Evolutionary conservation across 805 yeast genomes (phyloP).

Genomic region (Monosporozyma unispora): DNA sequence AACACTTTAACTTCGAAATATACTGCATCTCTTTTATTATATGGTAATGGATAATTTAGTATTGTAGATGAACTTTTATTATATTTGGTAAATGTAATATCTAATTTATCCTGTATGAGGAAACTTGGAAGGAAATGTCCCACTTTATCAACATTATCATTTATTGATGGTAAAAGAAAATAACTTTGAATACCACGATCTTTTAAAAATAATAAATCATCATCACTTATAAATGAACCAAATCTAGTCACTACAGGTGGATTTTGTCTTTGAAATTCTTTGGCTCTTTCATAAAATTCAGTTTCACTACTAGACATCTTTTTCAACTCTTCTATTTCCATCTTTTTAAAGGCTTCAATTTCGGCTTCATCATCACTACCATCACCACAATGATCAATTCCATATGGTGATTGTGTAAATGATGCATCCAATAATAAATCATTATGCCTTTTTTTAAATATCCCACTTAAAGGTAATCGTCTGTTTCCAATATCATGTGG

Average conservation of each 20-base stretch:
- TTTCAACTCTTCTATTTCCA: slow-evolving; percentile 19
- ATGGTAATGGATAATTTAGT: slow-evolving; percentile 32
- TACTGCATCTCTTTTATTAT: slow-evolving; percentile 50
- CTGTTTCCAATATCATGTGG: neutral
- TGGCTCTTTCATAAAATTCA: slow-evolving; percentile 25
- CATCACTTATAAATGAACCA: slow-evolving; percentile 22
- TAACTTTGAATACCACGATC: slow-evolving; percentile 31
- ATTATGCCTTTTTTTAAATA: slow-evolving; percentile 8
- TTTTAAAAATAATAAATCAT: slow-evolving; percentile 23
- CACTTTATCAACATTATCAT: slow-evolving; percentile 26
- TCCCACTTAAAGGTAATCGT: neutral
- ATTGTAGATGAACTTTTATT: slow-evolving; percentile 28
- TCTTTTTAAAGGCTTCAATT: slow-evolving; percentile 10
- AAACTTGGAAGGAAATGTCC: slow-evolving; percentile 31
- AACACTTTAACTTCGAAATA: slow-evolving; percentile 58
- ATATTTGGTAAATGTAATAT: slow-evolving; percentile 24
- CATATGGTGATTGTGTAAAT: slow-evolving; percentile 21
- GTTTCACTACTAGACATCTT: slow-evolving; percentile 28
- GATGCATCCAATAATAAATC: slow-evolving; percentile 24
- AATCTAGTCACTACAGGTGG: slow-evolving; percentile 28
- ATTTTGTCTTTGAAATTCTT: slow-evolving; percentile 23
- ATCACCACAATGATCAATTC: slow-evolving; percentile 25
- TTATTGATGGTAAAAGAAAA: slow-evolving; percentile 28
- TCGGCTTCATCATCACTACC: slow-evolving; percentile 24
- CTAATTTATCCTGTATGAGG: slow-evolving; percentile 28